A percentile compares a stretch with the other conserved stretches of the same genome.
Conservation (phyloP, 1,284 basidiomycete species). For the Marasmius oreades region DNA sequence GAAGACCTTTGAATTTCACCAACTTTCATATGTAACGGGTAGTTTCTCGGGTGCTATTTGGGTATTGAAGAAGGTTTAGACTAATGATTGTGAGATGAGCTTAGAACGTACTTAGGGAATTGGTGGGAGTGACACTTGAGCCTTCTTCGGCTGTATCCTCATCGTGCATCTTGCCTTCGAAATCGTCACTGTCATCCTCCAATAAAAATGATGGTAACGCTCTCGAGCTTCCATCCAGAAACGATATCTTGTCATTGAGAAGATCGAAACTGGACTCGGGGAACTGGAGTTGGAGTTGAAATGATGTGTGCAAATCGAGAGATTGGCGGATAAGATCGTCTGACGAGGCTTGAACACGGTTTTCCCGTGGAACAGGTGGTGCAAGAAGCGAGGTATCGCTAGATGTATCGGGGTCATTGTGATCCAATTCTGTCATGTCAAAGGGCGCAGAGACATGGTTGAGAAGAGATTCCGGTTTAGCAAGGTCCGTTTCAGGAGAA, state of each 20-base stretch:
- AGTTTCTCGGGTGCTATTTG: background rate
- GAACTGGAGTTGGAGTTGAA: slow-evolving; percentile 51
- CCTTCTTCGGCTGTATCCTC: slow-evolving; percentile 6
- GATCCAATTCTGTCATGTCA: slow-evolving; percentile 1
- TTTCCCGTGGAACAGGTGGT: slow-evolving; percentile 21
- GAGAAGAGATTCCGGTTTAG: slow-evolving; percentile 2
- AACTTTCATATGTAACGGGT: background rate
- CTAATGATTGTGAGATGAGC: background rate
- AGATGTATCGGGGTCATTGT: slow-evolving; percentile 15
- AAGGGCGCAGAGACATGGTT: slow-evolving; percentile 10
- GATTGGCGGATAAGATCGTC: slow-evolving; percentile 42
- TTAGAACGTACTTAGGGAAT: slow-evolving; percentile 5
- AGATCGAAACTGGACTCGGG: slow-evolving; percentile 60
- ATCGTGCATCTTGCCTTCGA: slow-evolving; percentile 20
- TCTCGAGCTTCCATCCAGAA: slow-evolving; percentile 30
- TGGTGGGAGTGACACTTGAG: slow-evolving; percentile 2
- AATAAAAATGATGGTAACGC: slow-evolving; percentile 27
- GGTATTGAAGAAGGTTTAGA: background rate
- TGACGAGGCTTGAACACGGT: slow-evolving; percentile 18
- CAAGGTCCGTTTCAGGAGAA: background rate
- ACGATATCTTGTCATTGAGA: slow-evolving; percentile 60
- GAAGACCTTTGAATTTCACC: background rate
- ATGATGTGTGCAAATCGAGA: slow-evolving; percentile 55
- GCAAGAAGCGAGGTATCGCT: slow-evolving; percentile 18
- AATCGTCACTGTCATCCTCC: slow-evolving; percentile 18